Evolutionary conservation across 495 filamentous ascomycete species (phyloP).

Genomic region (Clohesyomyces aquaticus): DNA sequence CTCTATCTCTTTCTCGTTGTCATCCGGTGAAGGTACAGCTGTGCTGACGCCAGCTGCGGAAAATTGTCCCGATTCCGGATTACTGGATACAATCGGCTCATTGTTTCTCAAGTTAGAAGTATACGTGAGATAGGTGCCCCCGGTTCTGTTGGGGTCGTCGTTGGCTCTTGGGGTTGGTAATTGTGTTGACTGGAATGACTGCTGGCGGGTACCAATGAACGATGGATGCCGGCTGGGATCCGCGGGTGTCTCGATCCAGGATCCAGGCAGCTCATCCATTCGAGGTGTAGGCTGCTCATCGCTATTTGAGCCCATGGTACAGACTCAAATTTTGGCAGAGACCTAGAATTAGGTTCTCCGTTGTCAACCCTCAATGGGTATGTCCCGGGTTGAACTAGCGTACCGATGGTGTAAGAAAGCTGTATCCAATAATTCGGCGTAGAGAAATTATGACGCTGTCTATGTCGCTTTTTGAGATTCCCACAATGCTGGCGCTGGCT

Average conservation of each 20-base stretch:
- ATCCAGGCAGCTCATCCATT: slow-evolving; percentile 32
- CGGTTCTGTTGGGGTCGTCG: background rate
- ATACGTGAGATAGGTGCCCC: slow-evolving; percentile 25
- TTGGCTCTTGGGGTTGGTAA: background rate
- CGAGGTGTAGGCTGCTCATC: slow-evolving; percentile 28
- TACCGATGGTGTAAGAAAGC: background rate
- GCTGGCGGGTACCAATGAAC: slow-evolving; percentile 3
- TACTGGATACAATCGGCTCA: background rate
- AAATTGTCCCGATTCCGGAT: background rate
- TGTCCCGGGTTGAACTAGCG: background rate
- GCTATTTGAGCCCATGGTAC: slow-evolving; percentile 23
- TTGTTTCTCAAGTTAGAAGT: background rate
- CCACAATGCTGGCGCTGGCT: too few relatives aligned
- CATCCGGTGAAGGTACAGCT: slow-evolving; percentile 19
- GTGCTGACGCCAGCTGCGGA: slow-evolving; percentile 23
- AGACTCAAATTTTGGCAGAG: background rate
- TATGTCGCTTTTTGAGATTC: too few relatives aligned
- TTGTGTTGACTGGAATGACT: background rate
- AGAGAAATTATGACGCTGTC: too few relatives aligned
- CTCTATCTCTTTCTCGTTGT: slow-evolving; percentile 6
- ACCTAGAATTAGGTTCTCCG: background rate
- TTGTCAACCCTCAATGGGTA: background rate
- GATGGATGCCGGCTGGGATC: slow-evolving; percentile 20
- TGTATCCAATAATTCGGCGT: too few relatives aligned
- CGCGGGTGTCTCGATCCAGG: slow-evolving; percentile 35